phyloP scores from a whole-genome alignment of 805 yeast genomes.

The Saccharomycopsis malanga region DNA sequence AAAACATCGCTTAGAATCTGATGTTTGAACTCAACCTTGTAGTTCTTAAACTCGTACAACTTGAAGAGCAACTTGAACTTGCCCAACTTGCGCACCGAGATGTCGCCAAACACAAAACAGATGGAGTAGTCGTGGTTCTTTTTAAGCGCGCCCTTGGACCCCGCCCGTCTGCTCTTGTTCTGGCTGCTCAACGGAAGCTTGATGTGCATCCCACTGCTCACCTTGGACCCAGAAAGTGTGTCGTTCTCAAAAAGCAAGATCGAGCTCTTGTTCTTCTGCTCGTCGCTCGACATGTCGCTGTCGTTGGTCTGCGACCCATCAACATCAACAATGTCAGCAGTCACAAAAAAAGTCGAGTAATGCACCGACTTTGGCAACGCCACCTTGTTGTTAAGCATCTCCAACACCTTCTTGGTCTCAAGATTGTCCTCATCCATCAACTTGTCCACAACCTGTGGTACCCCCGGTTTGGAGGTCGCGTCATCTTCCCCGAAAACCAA shows the following conservation, averaged over 20 bases:
- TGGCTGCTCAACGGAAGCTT: constrained; percentile 16
- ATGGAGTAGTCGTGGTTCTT: constrained; percentile 24
- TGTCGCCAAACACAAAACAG: constrained; percentile 29
- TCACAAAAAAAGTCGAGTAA: constrained; percentile 19
- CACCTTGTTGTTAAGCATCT: constrained; percentile 6
- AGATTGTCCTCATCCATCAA: constrained; percentile 1
- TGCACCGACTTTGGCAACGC: constrained; percentile 14
- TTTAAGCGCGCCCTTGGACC: background rate
- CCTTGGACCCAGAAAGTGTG: constrained; percentile 12
- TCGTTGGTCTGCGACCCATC: constrained; percentile 2
- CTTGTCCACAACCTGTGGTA: background rate
- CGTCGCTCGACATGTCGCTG: background rate
- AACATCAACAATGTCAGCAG: constrained; percentile 15
- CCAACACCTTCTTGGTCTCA: constrained; percentile 17
- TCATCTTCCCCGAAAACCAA: constrained; percentile 18
- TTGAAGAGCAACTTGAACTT: constrained; percentile 26
- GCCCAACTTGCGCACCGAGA: constrained; percentile 28
- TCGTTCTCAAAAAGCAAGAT: constrained; percentile 5
- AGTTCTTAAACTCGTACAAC: constrained; percentile 26
- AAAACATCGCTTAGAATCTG: constrained; percentile 23
- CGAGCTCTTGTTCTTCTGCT: background rate
- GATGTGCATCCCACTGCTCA: constrained; percentile 20
- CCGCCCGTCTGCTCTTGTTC: constrained; percentile 22
- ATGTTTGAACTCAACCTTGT: constrained; percentile 24
- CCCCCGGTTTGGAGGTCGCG: background rate